Percentiles rank a stretch among this genome's conserved stretches.
phyloP scores from a whole-genome alignment of 768 basidiomycete genomes.

The Tulasnella sp. region DNA sequence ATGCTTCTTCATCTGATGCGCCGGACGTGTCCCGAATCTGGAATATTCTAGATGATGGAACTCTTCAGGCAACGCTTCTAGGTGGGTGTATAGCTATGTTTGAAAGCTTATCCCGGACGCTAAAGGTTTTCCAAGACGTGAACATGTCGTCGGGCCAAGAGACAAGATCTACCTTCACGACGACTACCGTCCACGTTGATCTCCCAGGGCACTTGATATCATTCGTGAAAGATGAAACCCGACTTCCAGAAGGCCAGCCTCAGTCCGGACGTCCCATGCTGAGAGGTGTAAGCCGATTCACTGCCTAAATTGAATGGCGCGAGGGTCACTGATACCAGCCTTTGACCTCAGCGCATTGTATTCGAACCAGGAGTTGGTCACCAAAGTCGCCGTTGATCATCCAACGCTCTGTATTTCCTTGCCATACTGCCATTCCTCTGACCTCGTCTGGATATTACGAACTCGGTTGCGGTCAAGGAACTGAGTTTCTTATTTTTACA shows the following conservation, averaged over 20 bases:
- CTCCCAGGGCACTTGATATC: neutral
- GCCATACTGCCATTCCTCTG: neutral
- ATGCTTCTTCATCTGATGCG: neutral
- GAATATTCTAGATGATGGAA: neutral
- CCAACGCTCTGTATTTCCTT: neutral
- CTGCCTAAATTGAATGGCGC: neutral
- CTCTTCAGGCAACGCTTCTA: neutral
- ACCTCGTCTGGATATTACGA: too few species aligned
- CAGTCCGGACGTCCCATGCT: neutral
- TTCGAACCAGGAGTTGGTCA: neutral
- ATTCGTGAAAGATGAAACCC: neutral
- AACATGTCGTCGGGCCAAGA: neutral
- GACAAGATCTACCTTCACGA: neutral
- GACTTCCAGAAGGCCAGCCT: neutral
- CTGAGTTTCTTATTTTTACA: too few species aligned
- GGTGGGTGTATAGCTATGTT: neutral
- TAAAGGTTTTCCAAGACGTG: neutral
- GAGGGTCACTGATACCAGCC: neutral
- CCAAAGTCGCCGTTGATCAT: neutral
- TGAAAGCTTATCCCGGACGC: neutral
- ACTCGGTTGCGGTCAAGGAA: too few species aligned
- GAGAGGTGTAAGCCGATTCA: neutral
- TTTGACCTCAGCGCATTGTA: neutral
- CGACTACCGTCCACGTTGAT: neutral
- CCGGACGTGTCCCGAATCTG: neutral